Conservation (phyloP, 2,329 filamentous ascomycete genomes). For the Hymenoscyphus infarciens region DNA sequence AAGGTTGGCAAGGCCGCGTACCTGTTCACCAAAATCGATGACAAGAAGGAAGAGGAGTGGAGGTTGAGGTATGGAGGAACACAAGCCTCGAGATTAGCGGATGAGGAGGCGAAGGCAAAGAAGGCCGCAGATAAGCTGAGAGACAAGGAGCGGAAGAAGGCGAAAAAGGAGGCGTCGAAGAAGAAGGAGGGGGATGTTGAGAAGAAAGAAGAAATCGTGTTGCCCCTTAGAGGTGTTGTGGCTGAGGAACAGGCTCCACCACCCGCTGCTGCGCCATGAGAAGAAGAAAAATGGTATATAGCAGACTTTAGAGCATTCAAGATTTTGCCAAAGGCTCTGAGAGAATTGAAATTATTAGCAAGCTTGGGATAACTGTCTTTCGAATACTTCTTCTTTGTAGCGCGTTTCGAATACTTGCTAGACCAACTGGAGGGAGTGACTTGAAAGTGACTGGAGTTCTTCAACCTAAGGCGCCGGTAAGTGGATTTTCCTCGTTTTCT, state of each 20-base stretch:
- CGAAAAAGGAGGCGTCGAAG: constrained; percentile 38
- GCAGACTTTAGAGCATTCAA: not conserved
- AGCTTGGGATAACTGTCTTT: not conserved
- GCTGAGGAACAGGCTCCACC: constrained; percentile 35
- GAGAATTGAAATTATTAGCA: not conserved
- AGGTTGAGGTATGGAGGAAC: constrained; percentile 68
- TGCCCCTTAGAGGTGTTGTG: constrained; percentile 30
- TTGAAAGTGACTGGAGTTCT: too few species aligned
- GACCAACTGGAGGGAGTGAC: too few species aligned
- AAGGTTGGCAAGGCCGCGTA: constrained; percentile 76
- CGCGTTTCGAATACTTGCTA: too few species aligned
- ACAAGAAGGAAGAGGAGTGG: constrained; percentile 81
- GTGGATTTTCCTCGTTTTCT: too few species aligned
- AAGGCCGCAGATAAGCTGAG: constrained; percentile 39
- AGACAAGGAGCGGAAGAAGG: constrained; percentile 44
- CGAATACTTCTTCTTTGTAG: too few species aligned
- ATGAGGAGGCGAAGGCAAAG: constrained; percentile 56
- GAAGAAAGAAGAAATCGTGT: constrained; percentile 18
- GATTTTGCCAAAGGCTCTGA: not conserved
- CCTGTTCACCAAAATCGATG: constrained; percentile 78
- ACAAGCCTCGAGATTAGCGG: constrained; percentile 63
- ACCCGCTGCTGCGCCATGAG: constrained; percentile 32
- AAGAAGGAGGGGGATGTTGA: constrained; percentile 20
- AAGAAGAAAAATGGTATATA: not conserved
- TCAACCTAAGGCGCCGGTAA: too few species aligned